These are phyloP conservation scores for Phaseolus lunatus DNA, from an alignment of 306 rosid species.

Conservation along the genomic window DNA sequence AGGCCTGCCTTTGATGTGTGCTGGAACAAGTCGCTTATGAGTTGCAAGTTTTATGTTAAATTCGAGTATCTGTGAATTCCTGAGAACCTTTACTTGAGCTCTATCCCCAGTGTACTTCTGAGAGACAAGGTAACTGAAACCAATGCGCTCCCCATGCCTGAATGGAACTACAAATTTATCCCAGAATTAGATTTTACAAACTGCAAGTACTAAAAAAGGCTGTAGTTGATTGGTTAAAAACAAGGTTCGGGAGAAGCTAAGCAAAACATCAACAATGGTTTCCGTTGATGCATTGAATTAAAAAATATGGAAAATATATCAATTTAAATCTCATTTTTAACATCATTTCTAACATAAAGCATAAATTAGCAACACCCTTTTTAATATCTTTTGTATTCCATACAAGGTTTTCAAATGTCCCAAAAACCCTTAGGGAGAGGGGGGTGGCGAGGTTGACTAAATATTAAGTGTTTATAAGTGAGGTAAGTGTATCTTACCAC, in stretches of 20 bases:
- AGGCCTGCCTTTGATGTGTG: slow-evolving; percentile 89
- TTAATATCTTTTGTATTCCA: not conserved
- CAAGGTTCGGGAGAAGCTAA: not conserved
- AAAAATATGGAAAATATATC: not conserved
- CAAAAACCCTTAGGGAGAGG: too few relatives aligned
- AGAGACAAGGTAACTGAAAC: slow-evolving; percentile 89
- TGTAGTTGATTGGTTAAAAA: not conserved
- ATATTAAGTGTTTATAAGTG: too few relatives aligned
- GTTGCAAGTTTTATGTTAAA: slow-evolving; percentile 69
- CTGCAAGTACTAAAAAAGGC: not conserved
- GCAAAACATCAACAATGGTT: not conserved
- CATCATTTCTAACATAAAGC: not conserved
- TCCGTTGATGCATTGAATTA: not conserved
- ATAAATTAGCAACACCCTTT: not conserved
- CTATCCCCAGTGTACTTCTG: slow-evolving; percentile 78
- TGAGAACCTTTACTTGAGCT: slow-evolving; percentile 70
- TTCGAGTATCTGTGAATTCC: slow-evolving; percentile 63
- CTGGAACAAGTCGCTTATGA: slow-evolving; percentile 85
- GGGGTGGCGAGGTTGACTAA: too few relatives aligned
- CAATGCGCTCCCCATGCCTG: slow-evolving; percentile 96
- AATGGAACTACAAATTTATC: slow-evolving; percentile 71
- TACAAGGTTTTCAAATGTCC: not conserved
- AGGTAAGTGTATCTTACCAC: too few relatives aligned
- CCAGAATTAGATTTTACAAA: slow-evolving; percentile 36
- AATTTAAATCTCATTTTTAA: not conserved